These are phyloP conservation scores for Aspergillus fumigatiaffinis DNA, from an alignment of 2,329 filamentous ascomycete species.

Conservation along the genomic window DNA sequence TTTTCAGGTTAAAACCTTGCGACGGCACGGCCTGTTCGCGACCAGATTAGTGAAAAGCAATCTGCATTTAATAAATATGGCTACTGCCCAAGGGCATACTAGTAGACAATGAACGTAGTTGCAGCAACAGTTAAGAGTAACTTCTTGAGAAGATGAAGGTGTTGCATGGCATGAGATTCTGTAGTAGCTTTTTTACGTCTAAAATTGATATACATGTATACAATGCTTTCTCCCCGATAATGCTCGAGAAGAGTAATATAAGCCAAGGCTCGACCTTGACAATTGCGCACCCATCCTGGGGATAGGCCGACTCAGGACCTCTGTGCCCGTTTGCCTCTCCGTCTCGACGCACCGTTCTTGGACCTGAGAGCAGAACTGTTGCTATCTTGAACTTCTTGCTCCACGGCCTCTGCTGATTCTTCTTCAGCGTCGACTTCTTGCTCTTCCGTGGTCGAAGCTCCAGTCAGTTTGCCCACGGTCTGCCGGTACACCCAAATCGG, in stretches of 20 bases:
- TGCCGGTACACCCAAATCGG: conserved; percentile 68
- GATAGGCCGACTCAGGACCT: conserved; percentile 17
- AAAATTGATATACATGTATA: neutral
- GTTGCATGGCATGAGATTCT: neutral
- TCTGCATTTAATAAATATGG: no score
- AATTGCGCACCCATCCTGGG: neutral
- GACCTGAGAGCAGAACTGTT: conserved; percentile 23
- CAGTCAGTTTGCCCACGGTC: conserved; percentile 27
- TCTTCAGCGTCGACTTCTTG: conserved; percentile 9
- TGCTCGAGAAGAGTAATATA: neutral
- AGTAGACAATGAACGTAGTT: neutral
- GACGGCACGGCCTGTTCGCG: no score
- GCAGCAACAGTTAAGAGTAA: neutral
- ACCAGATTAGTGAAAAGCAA: no score
- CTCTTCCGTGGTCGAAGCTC: conserved; percentile 10
- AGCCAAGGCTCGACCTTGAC: neutral
- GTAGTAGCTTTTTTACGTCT: neutral
- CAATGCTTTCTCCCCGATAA: neutral
- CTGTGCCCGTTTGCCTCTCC: conserved; percentile 28
- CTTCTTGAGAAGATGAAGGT: neutral
- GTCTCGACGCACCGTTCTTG: conserved; percentile 18
- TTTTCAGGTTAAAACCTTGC: no score
- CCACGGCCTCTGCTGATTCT: conserved; percentile 18
- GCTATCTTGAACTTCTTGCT: conserved; percentile 18
- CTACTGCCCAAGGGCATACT: neutral